Conservation (phyloP, 2,329 filamentous ascomycete species). For the Colletotrichum sp. region DNA sequence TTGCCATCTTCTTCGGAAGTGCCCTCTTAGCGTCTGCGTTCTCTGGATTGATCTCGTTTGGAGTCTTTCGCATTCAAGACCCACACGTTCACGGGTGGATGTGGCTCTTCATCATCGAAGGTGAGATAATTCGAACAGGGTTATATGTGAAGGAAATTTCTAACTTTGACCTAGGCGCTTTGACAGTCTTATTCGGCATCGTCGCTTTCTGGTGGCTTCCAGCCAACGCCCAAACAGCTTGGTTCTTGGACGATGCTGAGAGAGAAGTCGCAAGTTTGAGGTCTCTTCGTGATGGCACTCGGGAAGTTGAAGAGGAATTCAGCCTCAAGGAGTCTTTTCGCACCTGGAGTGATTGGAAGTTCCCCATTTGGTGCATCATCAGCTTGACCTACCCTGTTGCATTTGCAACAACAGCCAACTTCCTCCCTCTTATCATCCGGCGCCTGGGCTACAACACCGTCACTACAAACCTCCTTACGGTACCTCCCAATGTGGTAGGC, state of each 20-base stretch:
- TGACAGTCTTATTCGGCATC: neutral
- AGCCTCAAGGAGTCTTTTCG: conserved; percentile 44
- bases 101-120: neutral
- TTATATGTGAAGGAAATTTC: too few relatives aligned
- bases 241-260: conserved; percentile 50
- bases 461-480: conserved; percentile 45
- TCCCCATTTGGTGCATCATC: conserved; percentile 49
- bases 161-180: neutral
- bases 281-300: conserved; percentile 49
- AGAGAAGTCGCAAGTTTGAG: conserved; percentile 43
- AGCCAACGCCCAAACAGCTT: conserved; percentile 50
- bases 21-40: neutral
- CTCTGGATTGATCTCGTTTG: neutral
- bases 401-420: conserved; percentile 45
- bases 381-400: conserved; percentile 53
- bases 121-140: neutral
- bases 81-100: neutral
- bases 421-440: conserved; percentile 51
- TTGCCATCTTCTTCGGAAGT: conserved; percentile 5
- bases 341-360: conserved; percentile 40
- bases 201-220: conserved; percentile 4
- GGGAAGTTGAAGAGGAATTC: conserved; percentile 39
- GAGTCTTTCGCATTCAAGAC: neutral
- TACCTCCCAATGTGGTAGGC: conserved; percentile 43
- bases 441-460: conserved; percentile 47